Conservation (phyloP, 108 stramenopile species). For the Nitzschia inconspicua region DNA sequence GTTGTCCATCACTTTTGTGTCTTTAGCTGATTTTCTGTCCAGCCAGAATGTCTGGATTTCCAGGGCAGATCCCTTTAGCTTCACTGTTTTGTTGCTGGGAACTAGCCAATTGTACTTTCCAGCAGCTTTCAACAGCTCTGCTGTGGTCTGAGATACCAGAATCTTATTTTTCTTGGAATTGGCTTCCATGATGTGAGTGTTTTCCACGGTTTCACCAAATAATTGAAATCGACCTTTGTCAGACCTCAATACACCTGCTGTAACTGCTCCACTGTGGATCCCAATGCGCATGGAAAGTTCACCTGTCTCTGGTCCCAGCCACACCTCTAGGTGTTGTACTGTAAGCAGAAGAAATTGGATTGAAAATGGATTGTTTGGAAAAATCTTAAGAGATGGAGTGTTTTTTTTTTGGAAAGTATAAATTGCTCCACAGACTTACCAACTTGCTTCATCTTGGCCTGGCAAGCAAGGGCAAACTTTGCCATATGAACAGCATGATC, state of each 20-base stretch:
- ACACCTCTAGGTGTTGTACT: slow-evolving; percentile 4
- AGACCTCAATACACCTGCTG: slow-evolving; percentile 26
- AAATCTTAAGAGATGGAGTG: no score
- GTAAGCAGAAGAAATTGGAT: no score
- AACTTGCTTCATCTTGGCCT: background rate
- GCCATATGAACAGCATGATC: slow-evolving; percentile 51
- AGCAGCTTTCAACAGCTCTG: slow-evolving; percentile 10
- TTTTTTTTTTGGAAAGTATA: no score
- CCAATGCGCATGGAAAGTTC: slow-evolving; percentile 19
- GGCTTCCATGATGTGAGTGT: slow-evolving; percentile 4
- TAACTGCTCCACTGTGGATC: slow-evolving; percentile 22
- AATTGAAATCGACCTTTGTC: slow-evolving; percentile 23
- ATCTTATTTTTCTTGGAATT: background rate
- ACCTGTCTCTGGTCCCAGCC: slow-evolving; percentile 23
- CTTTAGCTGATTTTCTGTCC: no score
- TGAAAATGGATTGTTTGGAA: no score
- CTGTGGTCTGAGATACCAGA: slow-evolving; percentile 11
- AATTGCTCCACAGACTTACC: no score
- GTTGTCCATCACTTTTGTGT: no score
- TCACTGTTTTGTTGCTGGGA: background rate
- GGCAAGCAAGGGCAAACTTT: slow-evolving; percentile 39
- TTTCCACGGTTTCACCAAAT: slow-evolving; percentile 12
- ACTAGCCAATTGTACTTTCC: slow-evolving; percentile 2
- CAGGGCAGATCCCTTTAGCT: slow-evolving; percentile 8
- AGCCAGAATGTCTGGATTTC: slow-evolving; percentile 13